phyloP scores from a whole-genome alignment of 768 basidiomycete species.

The Boletellus emodensis region DNA sequence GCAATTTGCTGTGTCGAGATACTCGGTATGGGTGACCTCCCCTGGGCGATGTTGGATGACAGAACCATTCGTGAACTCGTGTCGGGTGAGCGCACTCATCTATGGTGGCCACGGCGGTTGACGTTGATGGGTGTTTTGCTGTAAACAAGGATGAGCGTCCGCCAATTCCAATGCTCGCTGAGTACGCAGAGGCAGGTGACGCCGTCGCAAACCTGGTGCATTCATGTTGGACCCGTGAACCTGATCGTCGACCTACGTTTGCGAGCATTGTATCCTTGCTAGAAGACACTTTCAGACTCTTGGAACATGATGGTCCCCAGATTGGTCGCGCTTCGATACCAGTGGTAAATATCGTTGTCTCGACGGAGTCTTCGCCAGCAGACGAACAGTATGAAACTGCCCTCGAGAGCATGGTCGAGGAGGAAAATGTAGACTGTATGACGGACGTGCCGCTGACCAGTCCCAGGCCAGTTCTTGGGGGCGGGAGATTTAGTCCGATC shows the following conservation, averaged over 20 bases:
- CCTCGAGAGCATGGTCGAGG: conserved; percentile 21
- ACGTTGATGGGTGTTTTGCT: conserved; percentile 15
- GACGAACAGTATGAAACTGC: conserved; percentile 29
- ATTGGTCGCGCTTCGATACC: not conserved
- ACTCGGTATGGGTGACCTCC: conserved; percentile 55
- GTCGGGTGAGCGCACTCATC: conserved; percentile 35
- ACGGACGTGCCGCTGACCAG: conserved; percentile 16
- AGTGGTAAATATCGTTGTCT: not conserved
- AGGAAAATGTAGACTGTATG: conserved; percentile 11
- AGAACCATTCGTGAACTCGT: conserved; percentile 49
- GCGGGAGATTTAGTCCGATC: not conserved
- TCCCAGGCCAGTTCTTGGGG: conserved; percentile 3
- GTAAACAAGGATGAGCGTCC: conserved; percentile 53
- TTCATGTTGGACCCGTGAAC: conserved; percentile 54
- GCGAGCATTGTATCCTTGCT: conserved; percentile 43
- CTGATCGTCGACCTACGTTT: conserved; percentile 52
- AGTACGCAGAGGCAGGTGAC: conserved; percentile 30
- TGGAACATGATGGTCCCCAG: conserved; percentile 20
- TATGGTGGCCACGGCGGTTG: conserved; percentile 4
- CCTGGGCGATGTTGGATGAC: conserved; percentile 53
- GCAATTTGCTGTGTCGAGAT: conserved; percentile 65
- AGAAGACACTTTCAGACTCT: conserved; percentile 41
- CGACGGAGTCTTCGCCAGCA: conserved; percentile 17
- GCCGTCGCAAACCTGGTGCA: conserved; percentile 43
- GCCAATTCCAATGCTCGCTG: conserved; percentile 36